Evolutionary conservation across 495 filamentous ascomycete species (phyloP).

Genomic region (Podospora pseudoanserina): DNA sequence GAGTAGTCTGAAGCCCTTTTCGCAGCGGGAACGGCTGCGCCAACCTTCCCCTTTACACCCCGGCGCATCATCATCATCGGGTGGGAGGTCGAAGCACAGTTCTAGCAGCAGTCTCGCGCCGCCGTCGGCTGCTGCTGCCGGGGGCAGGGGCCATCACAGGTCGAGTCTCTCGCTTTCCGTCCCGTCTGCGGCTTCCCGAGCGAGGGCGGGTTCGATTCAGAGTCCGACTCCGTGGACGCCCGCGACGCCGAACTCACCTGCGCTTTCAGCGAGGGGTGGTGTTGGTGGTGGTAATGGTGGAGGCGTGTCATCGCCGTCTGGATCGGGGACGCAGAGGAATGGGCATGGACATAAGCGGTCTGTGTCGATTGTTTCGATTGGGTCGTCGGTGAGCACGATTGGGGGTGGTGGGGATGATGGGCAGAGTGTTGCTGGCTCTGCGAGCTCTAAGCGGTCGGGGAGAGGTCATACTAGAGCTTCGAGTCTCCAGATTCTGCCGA

Average conservation of each 20-base stretch:
- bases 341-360: constrained; percentile 62
- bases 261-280: background rate
- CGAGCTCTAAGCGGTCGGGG: constrained; percentile 45
- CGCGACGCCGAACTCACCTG: constrained; percentile 12
- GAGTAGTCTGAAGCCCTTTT: constrained; percentile 9
- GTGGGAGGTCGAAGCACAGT: constrained; percentile 16
- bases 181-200: constrained; percentile 41
- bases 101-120: constrained; percentile 36
- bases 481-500: constrained; percentile 74
- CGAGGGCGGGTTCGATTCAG: constrained; percentile 31
- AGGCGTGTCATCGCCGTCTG: background rate
- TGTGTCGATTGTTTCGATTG: constrained; percentile 92
- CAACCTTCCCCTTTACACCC: constrained; percentile 27
- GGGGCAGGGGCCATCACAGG: constrained; percentile 51
- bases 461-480: constrained; percentile 75
- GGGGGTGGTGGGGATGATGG: constrained; percentile 10
- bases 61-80: constrained; percentile 6
- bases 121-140: constrained; percentile 21
- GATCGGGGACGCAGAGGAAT: constrained; percentile 23
- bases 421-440: constrained; percentile 12
- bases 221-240: constrained; percentile 9
- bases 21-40: constrained; percentile 19
- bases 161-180: constrained; percentile 58
- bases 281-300: background rate
- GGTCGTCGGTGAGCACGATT: constrained; percentile 51